Base-by-base conservation (phyloP, 768 basidiomycete genomes). In the Mycena floridula region DNA sequence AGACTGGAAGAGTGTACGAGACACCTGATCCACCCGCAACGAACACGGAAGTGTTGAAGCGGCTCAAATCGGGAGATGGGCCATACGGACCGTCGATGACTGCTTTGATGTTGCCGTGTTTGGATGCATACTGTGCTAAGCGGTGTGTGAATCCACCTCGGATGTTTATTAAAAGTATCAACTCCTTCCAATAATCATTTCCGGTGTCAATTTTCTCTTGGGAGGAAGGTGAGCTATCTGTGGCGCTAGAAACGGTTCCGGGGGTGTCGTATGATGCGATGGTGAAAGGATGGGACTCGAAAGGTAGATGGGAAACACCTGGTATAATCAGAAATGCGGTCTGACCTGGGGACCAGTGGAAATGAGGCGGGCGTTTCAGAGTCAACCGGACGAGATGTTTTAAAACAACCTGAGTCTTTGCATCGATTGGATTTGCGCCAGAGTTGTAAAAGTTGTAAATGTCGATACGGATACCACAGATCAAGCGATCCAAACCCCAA, bases 81-180 rank as follows among this genome's bases (percentile, higher is more conserved):
- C 76, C 77, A 42, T 79, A 80, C 4, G 78, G 78, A 7, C 78
- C 78, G 30, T 80, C 78, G 7, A 80, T 53, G 38, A 72, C 65
- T 7, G 70, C 61, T 22, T 64, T 64, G 15, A 74, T 61, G 15
- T 56, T 59, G 37, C 54, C 50, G 3, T 61, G 59, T 22, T 44
- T 55, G n/a, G 42, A 44, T 5, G 65, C 67, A 15, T 42, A 58
- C 38, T 64, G 58, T 30, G 50, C 58, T 7, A 74, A 59, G 0
- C 69, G 63, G 52, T 64, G 70, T 7, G 78, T 80, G 54, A 79
- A 77, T 1, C 79, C 79, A 26, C 66, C 65, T 40, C 69, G 58
- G 16, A 73, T 73, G 15, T 75, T 67, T 49, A 81, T 63, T 23
- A 81, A 56, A 53, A 81, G 78, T 7, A 67, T 65, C 3, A 79